Evolutionary conservation across 148 eudicot genomes (phyloP).

Genomic region (Euryodendron excelsum): DNA sequence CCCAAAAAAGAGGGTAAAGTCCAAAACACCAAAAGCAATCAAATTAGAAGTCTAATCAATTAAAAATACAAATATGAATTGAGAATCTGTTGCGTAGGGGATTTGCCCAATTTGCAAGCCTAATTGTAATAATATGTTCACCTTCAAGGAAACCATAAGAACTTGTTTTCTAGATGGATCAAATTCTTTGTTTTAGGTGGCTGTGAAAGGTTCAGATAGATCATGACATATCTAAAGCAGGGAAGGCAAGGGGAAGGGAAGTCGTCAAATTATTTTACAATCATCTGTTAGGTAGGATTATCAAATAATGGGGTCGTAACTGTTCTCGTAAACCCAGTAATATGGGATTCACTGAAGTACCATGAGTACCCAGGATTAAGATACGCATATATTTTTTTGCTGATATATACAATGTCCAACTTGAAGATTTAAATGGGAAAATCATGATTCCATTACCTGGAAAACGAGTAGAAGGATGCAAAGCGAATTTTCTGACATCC

Average conservation of each 20-base stretch:
- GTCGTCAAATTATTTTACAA: not conserved
- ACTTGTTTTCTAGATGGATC: not conserved
- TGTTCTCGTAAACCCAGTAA: no score
- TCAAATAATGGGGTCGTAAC: not conserved
- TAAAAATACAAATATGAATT: not conserved
- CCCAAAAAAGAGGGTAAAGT: not conserved
- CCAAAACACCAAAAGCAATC: not conserved
- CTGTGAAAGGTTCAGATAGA: not conserved
- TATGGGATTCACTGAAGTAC: no score
- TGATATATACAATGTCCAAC: not conserved
- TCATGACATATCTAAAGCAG: not conserved
- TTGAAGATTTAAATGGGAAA: not conserved
- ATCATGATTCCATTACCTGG: slow-evolving; percentile 4
- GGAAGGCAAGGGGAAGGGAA: not conserved
- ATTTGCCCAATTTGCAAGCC: not conserved
- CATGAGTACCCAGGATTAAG: no score
- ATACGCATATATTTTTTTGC: no score
- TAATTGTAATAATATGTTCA: not conserved
- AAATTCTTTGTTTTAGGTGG: not conserved
- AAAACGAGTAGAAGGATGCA: slow-evolving; percentile 13
- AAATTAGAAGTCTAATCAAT: not conserved
- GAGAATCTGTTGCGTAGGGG: not conserved
- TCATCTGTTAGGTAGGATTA: not conserved
- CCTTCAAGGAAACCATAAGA: not conserved
- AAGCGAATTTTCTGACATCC: slow-evolving; percentile 13